Evolutionary conservation across 2,329 filamentous ascomycete genomes (phyloP).

Genomic region (Ophiocordyceps camponoti-floridani): DNA sequence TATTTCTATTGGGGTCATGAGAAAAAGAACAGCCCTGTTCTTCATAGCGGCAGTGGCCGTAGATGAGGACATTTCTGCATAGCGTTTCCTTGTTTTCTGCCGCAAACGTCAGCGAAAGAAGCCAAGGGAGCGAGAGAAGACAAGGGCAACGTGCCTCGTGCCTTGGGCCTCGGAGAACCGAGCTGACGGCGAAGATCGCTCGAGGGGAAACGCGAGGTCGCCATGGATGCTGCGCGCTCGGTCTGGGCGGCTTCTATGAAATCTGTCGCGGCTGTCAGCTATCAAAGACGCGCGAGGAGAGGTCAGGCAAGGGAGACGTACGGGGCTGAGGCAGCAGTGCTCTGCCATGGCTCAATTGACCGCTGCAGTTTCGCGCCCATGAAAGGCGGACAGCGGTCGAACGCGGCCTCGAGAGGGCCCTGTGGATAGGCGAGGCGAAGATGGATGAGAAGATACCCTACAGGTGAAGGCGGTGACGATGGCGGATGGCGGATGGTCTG

Average conservation of each 20-base stretch:
- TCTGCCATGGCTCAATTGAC: conserved; percentile 30
- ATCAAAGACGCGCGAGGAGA: neutral
- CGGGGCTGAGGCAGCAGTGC: conserved; percentile 18
- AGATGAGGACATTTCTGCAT: conserved; percentile 85
- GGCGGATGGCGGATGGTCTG: too few species aligned
- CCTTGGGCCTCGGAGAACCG: conserved; percentile 38
- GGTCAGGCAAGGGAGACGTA: conserved; percentile 1
- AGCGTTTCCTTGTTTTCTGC: conserved; percentile 74
- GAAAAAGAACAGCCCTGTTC: conserved; percentile 84
- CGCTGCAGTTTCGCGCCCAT: conserved; percentile 24
- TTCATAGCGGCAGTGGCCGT: conserved; percentile 83
- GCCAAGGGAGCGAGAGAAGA: conserved; percentile 2
- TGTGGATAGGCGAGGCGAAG: conserved; percentile 6
- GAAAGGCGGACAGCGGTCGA: conserved; percentile 4
- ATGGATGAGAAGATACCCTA: neutral
- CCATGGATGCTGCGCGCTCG: conserved; percentile 18
- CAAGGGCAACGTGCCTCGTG: conserved; percentile 25
- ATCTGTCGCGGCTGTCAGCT: conserved; percentile 11
- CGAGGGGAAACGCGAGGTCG: conserved; percentile 25
- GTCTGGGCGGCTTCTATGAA: conserved; percentile 23
- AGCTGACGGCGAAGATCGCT: conserved; percentile 32
- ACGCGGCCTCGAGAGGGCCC: neutral
- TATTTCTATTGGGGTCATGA: conserved; percentile 54
- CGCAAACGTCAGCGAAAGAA: conserved; percentile 1
- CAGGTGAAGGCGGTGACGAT: neutral